phyloP scores from a whole-genome alignment of 371 early-diverging fungal species.

The Spiromyces aspiralis region DNA sequence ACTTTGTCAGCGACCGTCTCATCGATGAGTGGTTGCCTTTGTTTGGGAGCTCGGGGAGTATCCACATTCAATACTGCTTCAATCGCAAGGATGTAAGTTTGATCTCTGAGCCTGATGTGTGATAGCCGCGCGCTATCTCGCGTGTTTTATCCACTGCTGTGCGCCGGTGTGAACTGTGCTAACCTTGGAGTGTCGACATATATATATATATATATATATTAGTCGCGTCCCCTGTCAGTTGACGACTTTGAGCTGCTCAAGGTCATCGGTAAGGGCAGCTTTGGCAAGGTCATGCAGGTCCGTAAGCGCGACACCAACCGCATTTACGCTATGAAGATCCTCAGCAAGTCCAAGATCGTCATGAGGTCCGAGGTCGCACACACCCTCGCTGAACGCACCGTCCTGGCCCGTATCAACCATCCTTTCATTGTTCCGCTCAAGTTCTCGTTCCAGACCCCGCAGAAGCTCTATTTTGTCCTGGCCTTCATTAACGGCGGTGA shows the following conservation, averaged over 20 bases:
- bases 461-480: slow-evolving; percentile 76
- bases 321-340: slow-evolving; percentile 95
- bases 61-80: slow-evolving; percentile 53
- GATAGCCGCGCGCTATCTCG: too few relatives aligned
- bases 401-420: slow-evolving; percentile 64
- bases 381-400: slow-evolving; percentile 80
- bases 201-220: too few relatives aligned
- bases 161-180: too few relatives aligned
- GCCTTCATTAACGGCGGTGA: slow-evolving; percentile 93
- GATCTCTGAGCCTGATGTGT: too few relatives aligned
- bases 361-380: slow-evolving; percentile 76
- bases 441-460: slow-evolving; percentile 72
- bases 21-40: slow-evolving; percentile 42
- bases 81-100: slow-evolving; percentile 44
- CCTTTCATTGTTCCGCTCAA: slow-evolving; percentile 81
- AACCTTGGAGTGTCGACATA: too few relatives aligned
- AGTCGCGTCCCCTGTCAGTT: slow-evolving; percentile 56
- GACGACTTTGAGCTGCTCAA: slow-evolving; percentile 89
- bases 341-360: slow-evolving; percentile 87
- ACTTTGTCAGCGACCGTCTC: slow-evolving; percentile 37
- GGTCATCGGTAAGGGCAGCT: slow-evolving; percentile 91
- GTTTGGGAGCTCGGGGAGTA: slow-evolving; percentile 35
- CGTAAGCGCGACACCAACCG: slow-evolving; percentile 84
- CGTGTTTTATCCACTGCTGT: too few relatives aligned
- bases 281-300: slow-evolving; percentile 96